Conservation (phyloP, 1,284 basidiomycete species). For the Fomitopsis palustris region DNA sequence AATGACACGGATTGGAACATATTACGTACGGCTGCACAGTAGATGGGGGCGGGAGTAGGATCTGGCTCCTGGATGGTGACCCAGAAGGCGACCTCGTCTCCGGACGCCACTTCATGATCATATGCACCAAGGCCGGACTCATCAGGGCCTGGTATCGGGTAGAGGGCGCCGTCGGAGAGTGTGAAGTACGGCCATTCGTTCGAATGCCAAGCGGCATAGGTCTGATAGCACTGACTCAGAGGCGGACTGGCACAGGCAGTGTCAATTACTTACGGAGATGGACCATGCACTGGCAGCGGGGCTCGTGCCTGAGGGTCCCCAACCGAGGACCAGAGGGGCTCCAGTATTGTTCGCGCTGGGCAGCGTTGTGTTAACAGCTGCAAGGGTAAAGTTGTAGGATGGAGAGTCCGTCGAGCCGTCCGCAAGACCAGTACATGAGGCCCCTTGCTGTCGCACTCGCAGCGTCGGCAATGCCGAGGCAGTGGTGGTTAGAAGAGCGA, state of each 20-base stretch:
- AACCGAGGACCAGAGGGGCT: constrained; percentile 9
- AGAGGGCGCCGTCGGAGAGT: constrained; percentile 3
- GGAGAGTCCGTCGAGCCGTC: neutral
- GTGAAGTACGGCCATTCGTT: constrained; percentile 9
- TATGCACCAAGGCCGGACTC: constrained; percentile 4
- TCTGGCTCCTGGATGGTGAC: neutral
- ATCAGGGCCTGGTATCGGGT: neutral
- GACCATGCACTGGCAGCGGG: constrained; percentile 1
- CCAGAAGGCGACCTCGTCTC: constrained; percentile 2
- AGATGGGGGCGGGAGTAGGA: neutral
- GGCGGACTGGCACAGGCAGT: neutral
- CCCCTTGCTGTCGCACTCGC: neutral
- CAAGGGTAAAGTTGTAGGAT: constrained; percentile 11
- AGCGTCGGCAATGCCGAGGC: neutral
- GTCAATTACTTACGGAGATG: neutral
- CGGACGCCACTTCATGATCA: neutral
- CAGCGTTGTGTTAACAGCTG: constrained; percentile 6
- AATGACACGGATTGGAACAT: neutral
- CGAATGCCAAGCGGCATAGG: constrained; percentile 2
- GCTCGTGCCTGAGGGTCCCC: neutral
- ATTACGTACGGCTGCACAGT: constrained; percentile 5
- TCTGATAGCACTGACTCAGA: neutral
- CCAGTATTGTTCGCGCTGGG: constrained; percentile 9
- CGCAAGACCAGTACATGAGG: constrained; percentile 6
- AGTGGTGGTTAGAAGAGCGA: neutral